phyloP scores from a whole-genome alignment of 148 eudicot genomes.

The Camellia japonica region DNA sequence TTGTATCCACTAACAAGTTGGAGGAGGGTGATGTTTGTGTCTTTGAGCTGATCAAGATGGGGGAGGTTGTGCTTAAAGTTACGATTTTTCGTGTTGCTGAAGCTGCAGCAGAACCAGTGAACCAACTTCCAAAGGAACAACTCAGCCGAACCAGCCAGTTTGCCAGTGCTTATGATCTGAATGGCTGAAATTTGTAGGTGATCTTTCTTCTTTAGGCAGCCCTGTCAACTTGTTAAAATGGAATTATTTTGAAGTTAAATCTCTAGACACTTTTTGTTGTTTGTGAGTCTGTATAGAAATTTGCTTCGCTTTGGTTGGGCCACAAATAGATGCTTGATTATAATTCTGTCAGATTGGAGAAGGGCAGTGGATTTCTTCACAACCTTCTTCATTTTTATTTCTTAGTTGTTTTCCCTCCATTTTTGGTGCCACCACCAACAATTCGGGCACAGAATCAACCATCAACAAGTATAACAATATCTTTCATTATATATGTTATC shows the following conservation, averaged over 20 bases:
- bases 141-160: slow-evolving; percentile 6
- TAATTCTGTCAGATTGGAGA: not conserved
- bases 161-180: slow-evolving; percentile 10
- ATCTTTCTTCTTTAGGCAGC: not conserved
- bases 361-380: not conserved
- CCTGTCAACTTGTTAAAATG: slow-evolving; percentile 12
- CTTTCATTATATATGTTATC: too few species aligned
- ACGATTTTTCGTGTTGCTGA: slow-evolving; percentile 21
- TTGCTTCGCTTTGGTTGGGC: slow-evolving; percentile 1
- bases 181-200: slow-evolving; percentile 17
- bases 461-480: too few species aligned
- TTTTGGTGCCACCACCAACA: not conserved
- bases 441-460: not conserved
- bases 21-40: slow-evolving; percentile 48
- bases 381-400: not conserved
- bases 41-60: slow-evolving; percentile 32
- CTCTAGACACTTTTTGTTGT: not conserved
- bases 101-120: slow-evolving; percentile 11
- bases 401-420: not conserved
- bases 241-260: not conserved
- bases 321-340: slow-evolving; percentile 7
- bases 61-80: slow-evolving; percentile 23
- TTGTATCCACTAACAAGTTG: slow-evolving; percentile 32
- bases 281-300: slow-evolving; percentile 13
- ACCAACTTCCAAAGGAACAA: slow-evolving; percentile 14